Percentiles rank a stretch among this genome's conserved stretches.
Conservation (phyloP, 2,329 filamentous ascomycete species). For the Phaeosphaeria sp. region DNA sequence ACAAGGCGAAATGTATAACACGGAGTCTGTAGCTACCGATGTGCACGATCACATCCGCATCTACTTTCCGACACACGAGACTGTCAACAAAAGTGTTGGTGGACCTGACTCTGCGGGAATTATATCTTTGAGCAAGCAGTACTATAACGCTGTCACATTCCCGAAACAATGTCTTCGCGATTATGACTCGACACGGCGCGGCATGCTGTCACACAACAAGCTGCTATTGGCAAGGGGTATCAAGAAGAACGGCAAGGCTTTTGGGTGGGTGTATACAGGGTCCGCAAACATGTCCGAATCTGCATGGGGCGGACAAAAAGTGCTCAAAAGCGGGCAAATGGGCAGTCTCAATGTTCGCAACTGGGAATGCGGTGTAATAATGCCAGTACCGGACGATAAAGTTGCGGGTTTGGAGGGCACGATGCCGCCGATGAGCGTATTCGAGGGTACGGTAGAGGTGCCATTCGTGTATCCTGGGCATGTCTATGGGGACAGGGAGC, state of each 20-base stretch:
- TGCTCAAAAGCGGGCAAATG: constrained; percentile 69
- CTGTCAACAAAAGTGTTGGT: constrained; percentile 67
- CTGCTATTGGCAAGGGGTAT: constrained; percentile 53
- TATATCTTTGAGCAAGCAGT: constrained; percentile 76
- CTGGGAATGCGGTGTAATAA: constrained; percentile 92
- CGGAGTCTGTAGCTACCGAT: constrained; percentile 1
- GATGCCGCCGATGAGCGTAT: constrained; percentile 54
- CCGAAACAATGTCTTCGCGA: constrained; percentile 76
- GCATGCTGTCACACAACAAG: constrained; percentile 90
- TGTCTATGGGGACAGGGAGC: constrained; percentile 53
- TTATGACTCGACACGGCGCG: constrained; percentile 71
- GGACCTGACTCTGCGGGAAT: constrained; percentile 73
- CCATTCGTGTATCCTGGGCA: constrained; percentile 69
- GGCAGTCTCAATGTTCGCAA: constrained; percentile 80
- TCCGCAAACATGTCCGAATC: constrained; percentile 93
- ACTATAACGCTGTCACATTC: constrained; percentile 74
- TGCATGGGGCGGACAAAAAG: constrained; percentile 85
- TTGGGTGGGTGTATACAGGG: constrained; percentile 83
- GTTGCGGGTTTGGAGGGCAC: constrained; percentile 17
- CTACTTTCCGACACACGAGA: constrained; percentile 40
- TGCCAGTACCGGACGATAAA: constrained; percentile 60
- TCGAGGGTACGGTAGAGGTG: constrained; percentile 64
- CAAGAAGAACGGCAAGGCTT: constrained; percentile 38
- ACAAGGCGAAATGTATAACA: constrained; percentile 46
- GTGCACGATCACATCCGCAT: constrained; percentile 32